Conservation (phyloP, 2,329 filamentous ascomycete genomes). For the Colletotrichum magnum region DNA sequence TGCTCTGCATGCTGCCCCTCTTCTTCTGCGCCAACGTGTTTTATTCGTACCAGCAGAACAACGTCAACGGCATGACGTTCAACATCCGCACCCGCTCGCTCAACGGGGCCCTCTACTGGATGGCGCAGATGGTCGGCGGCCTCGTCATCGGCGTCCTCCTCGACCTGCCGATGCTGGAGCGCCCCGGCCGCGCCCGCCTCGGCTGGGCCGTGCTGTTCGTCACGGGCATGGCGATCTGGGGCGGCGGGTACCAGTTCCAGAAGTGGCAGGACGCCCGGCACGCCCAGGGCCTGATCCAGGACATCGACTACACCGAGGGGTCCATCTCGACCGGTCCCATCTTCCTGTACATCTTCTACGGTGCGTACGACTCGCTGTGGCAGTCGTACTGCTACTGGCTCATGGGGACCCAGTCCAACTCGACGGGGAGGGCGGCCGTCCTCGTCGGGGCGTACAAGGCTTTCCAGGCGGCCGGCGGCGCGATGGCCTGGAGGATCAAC, state of each 20-base stretch:
- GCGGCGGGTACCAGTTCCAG: slow-evolving; percentile 77
- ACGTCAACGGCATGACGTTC: slow-evolving; percentile 68
- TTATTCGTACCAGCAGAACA: slow-evolving; percentile 70
- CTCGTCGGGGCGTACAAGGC: slow-evolving; percentile 63
- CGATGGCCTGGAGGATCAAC: slow-evolving; percentile 62
- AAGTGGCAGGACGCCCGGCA: slow-evolving; percentile 63
- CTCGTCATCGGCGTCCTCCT: slow-evolving; percentile 61
- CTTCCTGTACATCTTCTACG: slow-evolving; percentile 80
- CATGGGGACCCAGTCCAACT: slow-evolving; percentile 62
- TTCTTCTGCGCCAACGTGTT: slow-evolving; percentile 71
- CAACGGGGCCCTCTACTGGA: slow-evolving; percentile 69
- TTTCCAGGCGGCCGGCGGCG: slow-evolving; percentile 58
- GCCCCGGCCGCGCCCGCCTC: slow-evolving; percentile 60
- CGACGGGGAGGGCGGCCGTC: slow-evolving; percentile 55
- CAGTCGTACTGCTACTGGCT: slow-evolving; percentile 75
- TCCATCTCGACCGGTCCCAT: slow-evolving; percentile 72
- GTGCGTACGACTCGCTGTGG: slow-evolving; percentile 77
- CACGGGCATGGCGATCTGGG: slow-evolving; percentile 68
- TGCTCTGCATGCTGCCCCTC: slow-evolving; percentile 64
- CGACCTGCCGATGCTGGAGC: slow-evolving; percentile 58
- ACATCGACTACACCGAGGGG: slow-evolving; percentile 63
- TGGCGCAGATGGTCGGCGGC: slow-evolving; percentile 69
- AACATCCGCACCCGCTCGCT: slow-evolving; percentile 69
- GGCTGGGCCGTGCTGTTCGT: slow-evolving; percentile 63
- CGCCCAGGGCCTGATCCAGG: slow-evolving; percentile 56